These are phyloP conservation scores for Citrus glauca DNA, from an alignment of 345 rosid genomes.

Conservation along the genomic window DNA sequence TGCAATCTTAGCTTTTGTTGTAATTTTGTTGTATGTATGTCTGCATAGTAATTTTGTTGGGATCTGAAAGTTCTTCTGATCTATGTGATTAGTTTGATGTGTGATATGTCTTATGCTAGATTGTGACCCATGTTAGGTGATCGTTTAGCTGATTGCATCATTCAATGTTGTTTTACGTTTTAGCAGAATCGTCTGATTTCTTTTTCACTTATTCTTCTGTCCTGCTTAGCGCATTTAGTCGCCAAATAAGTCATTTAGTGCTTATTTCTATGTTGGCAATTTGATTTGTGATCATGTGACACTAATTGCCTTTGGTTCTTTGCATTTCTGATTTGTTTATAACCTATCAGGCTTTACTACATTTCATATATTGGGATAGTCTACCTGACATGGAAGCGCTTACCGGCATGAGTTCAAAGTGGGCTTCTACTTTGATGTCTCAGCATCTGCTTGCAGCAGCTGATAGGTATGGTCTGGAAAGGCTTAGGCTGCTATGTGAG, in stretches of 20 bases:
- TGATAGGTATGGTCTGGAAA: conserved; percentile 61
- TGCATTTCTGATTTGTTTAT: conserved; percentile 1
- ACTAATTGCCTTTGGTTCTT: not conserved
- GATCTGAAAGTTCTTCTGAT: no score
- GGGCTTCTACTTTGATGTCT: conserved; percentile 64
- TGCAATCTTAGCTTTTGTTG: not conserved
- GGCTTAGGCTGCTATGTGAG: conserved; percentile 50
- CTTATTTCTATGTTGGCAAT: not conserved
- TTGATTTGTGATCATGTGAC: not conserved
- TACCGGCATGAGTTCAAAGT: conserved; percentile 49
- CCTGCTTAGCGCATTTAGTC: not conserved
- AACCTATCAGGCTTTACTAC: conserved; percentile 50
- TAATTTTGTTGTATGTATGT: not conserved
- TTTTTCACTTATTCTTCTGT: not conserved
- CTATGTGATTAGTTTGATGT: not conserved
- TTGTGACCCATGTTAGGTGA: not conserved
- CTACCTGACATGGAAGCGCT: conserved; percentile 64
- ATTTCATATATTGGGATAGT: conserved; percentile 56
- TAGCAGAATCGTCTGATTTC: not conserved
- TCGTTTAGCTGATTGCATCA: conserved; percentile 1
- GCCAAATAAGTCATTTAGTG: not conserved
- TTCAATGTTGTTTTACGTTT: not conserved
- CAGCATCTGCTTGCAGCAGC: conserved; percentile 75
- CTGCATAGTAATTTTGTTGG: not conserved
- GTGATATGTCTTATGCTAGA: not conserved